Base-by-base conservation (phyloP, 1,284 basidiomycete species). In the Testicularia cyperi region DNA sequence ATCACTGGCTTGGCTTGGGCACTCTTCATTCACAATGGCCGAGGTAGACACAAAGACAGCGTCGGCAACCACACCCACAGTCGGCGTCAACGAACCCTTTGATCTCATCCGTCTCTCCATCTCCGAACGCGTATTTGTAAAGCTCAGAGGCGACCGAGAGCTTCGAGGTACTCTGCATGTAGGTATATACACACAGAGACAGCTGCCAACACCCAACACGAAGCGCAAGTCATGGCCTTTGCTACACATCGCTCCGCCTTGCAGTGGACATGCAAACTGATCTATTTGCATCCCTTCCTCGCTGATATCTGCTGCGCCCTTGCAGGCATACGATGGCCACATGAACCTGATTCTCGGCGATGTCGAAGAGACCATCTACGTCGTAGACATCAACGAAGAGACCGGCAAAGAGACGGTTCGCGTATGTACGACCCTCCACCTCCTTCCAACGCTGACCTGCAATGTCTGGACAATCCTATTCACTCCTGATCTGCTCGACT, bases 281-380 rank as follows among this genome's bases (percentile, higher is more conserved):
- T 35, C 41, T 45, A 21, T 53, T 31, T 61, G 39, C 54, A 44
- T 44, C 38, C 37, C 63, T 7, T 2, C 14, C 22, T 15, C 20
- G 24, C 29, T 31, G 29, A 31, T 15, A 31, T 16, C 29, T 31
- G 29, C 29, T 16, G 29, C 16, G 10, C 29, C 29, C n/a, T n/a
- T 18, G 15, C 36, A 43, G 47, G 94, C 95, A 15, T 98, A 98
- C 77, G 95, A 99, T 79, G 92, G 92, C 19, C 95, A 99, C 79
- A 97, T 98, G 94, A 99, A 99, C 78, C 82, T 98, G 70, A 96
- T 99, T 56, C 82, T 98, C 61, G 94, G 88, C 60, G 89, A 96
- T 74, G 95, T 97, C 8, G 92, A 97, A 75, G 95, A 99, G 60
- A 45, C 67, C n/a, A 70, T 74, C 35, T 75, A 72, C 44, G 63